Base-by-base conservation (phyloP, 441 rosid species). In the Dalechampia spathulata region DNA sequence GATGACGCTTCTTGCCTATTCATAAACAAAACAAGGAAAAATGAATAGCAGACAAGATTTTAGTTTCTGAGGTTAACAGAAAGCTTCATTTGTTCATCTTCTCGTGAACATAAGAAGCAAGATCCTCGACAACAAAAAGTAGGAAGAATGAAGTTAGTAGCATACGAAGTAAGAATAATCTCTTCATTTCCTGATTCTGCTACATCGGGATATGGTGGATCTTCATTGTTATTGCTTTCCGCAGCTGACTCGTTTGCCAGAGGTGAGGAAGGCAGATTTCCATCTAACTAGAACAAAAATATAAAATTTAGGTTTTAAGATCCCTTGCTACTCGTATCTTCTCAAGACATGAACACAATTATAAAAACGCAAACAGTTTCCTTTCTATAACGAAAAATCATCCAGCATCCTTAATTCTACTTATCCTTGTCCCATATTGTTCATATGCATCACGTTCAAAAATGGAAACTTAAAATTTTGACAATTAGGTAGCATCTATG, bases 1-100 rank as follows among this genome's bases (percentile, higher is more conserved):
- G 44, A 55, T 42, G 64, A 59, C 39, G 62, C 26, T 61, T 74
- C 84, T 71, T 79, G 77, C 75, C 90, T 84, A 76, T 60, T 76
- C 58, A 49, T 52, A 64, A 25, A 62, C 58, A n/a, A 60, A 34
- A 45, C 12, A 44, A 52, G 45, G 21, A 45, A 54, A 52, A 4
- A 46, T 49, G 25, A 61, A 64, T 20, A 38, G 7, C n/a, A 34
- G 15, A 22, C 6, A 14, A 14, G 27, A 27, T 37, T 13, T 26
- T 7, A 26, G 2, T 13, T 61, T 28, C 7, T 4, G 22, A 16
- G 21, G 22, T 41, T 6, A 17, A 41, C 6, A 21, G 1, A 5
- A 1, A 41, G 11, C 9, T 41, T 6, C 22, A 41, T 21, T 7
- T 38, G 47, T 23, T 17, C 12, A 47, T 46, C 32, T 49, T 45